Conservation (phyloP, 257 asterid species). For the Nyctanthes arbortristis region DNA sequence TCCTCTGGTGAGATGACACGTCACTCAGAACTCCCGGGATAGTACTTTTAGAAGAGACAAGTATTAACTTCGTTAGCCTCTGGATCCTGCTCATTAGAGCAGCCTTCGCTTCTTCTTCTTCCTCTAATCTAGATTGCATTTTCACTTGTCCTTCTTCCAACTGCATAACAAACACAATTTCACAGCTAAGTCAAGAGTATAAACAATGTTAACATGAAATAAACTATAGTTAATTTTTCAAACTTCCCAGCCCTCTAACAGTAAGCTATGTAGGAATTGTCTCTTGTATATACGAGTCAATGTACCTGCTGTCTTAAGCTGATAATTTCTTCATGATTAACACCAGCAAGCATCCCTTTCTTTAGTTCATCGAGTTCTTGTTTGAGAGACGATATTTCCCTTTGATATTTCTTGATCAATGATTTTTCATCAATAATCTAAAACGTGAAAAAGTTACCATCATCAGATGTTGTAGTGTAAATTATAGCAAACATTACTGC, state of each 20-base stretch:
- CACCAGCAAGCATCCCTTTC: constrained; percentile 79
- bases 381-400: constrained; percentile 84
- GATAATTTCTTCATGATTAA: constrained; percentile 82
- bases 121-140: constrained; percentile 99
- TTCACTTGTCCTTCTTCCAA: constrained; percentile 98
- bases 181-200: constrained; percentile 18
- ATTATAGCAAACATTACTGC: constrained; percentile 2
- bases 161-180: constrained; percentile 36
- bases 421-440: constrained; percentile 99
- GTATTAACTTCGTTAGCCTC: constrained; percentile 93
- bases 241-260: constrained; percentile 11
- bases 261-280: constrained; percentile 3
- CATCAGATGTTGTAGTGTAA: constrained; percentile 12
- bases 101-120: constrained; percentile 98
- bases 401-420: constrained; percentile 96
- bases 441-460: constrained; percentile 14
- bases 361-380: constrained; percentile 86
- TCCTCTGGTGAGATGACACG: constrained; percentile 57
- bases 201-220: constrained; percentile 1
- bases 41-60: constrained; percentile 87
- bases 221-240: background rate
- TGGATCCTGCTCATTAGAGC: constrained; percentile 99
- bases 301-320: constrained; percentile 82
- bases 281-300: background rate
- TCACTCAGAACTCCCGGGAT: constrained; percentile 66